phyloP scores from a whole-genome alignment of 345 rosid genomes.

The Citrus reticulata region DNA sequence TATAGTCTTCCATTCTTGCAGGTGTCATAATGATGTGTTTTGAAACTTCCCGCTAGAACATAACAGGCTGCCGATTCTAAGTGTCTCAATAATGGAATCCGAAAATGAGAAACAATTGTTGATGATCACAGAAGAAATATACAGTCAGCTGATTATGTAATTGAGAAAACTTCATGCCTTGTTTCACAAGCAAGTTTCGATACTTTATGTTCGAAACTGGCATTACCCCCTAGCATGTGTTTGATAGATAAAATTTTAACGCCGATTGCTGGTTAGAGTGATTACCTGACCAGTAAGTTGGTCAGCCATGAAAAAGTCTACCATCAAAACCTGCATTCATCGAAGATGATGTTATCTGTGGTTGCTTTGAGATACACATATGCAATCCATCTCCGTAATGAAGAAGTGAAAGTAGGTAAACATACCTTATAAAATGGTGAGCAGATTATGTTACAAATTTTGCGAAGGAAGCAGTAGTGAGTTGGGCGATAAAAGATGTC shows the following conservation, averaged over 20 bases:
- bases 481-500: conserved; percentile 79
- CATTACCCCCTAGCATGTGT: neutral
- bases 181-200: neutral
- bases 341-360: neutral
- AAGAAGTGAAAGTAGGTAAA: neutral
- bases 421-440: conserved; percentile 84
- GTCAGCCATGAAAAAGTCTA: conserved; percentile 96
- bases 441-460: conserved; percentile 67
- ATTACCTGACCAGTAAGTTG: conserved; percentile 94
- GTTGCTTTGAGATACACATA: neutral
- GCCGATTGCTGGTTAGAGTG: neutral
- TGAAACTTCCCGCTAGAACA: conserved; percentile 67
- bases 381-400: neutral
- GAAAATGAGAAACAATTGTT: neutral
- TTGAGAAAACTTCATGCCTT: neutral
- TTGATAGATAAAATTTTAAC: neutral
- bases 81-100: conserved; percentile 86
- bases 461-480: conserved; percentile 70
- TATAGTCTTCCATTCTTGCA: conserved; percentile 65
- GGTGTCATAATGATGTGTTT: conserved; percentile 57
- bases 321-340: conserved; percentile 68
- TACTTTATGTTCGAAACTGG: neutral
- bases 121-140: neutral
- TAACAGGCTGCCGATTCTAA: conserved; percentile 80
- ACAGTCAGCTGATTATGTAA: neutral